Conservation (phyloP, 441 rosid species). For the Dalechampia spathulata region DNA sequence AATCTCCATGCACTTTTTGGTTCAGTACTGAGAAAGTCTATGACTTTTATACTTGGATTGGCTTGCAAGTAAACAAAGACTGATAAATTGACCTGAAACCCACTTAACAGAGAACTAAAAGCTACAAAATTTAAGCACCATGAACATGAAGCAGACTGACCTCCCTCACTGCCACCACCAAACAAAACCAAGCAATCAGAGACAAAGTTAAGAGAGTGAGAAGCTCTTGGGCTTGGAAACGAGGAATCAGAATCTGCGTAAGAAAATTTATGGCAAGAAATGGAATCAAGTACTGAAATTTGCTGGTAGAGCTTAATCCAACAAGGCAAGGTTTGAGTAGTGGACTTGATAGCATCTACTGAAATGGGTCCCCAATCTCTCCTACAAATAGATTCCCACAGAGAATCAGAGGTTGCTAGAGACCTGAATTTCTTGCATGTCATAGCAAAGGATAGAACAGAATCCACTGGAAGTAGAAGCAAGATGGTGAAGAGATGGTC, state of each 20-base stretch:
- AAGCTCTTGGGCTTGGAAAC: constrained; percentile 76
- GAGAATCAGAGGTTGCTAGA: constrained; percentile 40
- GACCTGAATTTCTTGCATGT: constrained; percentile 63
- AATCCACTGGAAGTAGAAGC: constrained; percentile 70
- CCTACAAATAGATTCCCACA: constrained; percentile 71
- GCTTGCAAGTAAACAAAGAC: too few species aligned
- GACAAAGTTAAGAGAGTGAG: constrained; percentile 88
- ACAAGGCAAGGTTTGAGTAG: constrained; percentile 36
- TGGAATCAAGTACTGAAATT: constrained; percentile 50
- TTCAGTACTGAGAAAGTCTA: too few species aligned
- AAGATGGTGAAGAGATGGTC: constrained; percentile 76
- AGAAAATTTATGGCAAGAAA: constrained; percentile 46
- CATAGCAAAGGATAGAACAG: constrained; percentile 59
- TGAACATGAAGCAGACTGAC: constrained; percentile 26
- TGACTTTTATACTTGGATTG: too few species aligned
- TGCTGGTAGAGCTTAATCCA: constrained; percentile 63
- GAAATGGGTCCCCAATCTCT: constrained; percentile 66
- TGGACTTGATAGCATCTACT: constrained; percentile 40
- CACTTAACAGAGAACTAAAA: neutral
- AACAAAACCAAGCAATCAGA: constrained; percentile 77
- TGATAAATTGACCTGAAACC: neutral
- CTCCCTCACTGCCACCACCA: constrained; percentile 98
- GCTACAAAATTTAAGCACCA: neutral
- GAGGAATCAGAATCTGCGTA: constrained; percentile 28
- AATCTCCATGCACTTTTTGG: too few species aligned